Evolutionary conservation across 208 protist genomes (phyloP), one percentile per base, ranked within the genome.

Genomic region (Herpetomonas samuelpessoai): DNA sequence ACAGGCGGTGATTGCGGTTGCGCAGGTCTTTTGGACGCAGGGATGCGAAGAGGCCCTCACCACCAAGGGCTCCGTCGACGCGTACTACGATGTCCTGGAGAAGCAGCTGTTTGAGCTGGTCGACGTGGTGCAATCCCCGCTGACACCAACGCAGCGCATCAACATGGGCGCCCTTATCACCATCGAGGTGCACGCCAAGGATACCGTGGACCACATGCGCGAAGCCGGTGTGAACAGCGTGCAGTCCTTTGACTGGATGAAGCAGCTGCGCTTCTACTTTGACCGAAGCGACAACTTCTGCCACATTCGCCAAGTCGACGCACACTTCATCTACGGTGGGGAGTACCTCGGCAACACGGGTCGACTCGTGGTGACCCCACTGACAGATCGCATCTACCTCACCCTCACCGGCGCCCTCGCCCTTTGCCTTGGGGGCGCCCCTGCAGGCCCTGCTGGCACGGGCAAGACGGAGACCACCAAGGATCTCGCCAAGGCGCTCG

Each of bases 391-490:
- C 50, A 98, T 98, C 66, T 99, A 98, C 68, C 81, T 99, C 26
- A 99, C 97, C 0, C 85, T 99, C 29, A 98, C 97, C 2, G 86
- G 97, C n/a, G 85, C 93, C 22, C 70, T 96, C 48, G 83, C 91
- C 52, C 70, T 97, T n/a, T 95, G 93, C 60, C 80, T 97, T 46
- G 97, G 97, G 57, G 96, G 97, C 38, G 93, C 96, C 14, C 97
- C 96, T 52, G 91, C 91, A 25, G 91, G 91, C 41, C 91, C 91
- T 26, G 91, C 91, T 14, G 90, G 85, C 57, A 96, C 88, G 3
- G 90, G 97, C 46, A 99, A 99, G 68, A 98, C 97, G 26, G 96
- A 98, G 68, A 93, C 97, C n/a, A 95, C 87, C 18, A 99, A 99
- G 78, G 97, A 99, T 81, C 75, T 99, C 0, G 96, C 97, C 39